phyloP scores from a whole-genome alignment of 331 rosid genomes.

The Rosa hybrid region DNA sequence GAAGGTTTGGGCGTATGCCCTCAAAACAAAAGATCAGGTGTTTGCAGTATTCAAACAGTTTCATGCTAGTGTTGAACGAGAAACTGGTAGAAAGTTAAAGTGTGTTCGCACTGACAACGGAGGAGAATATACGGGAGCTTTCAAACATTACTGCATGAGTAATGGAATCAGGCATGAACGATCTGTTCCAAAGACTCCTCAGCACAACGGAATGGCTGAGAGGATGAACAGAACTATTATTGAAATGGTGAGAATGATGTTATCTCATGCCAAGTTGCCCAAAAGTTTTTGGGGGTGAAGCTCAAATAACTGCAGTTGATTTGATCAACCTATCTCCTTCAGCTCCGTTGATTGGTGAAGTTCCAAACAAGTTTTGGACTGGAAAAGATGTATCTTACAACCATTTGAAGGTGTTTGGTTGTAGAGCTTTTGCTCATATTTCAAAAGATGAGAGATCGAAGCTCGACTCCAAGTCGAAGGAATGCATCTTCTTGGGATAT shows the following conservation, averaged over 20 bases:
- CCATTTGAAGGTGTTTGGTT: too few relatives aligned
- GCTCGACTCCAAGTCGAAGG: too few relatives aligned
- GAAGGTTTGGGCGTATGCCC: background rate
- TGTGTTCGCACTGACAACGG: background rate
- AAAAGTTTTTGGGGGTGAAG: conserved; percentile 12
- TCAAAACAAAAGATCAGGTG: background rate
- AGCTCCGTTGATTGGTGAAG: background rate
- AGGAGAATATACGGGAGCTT: too few relatives aligned
- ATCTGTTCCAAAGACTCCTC: too few relatives aligned
- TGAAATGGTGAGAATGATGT: background rate
- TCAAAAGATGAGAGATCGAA: too few relatives aligned
- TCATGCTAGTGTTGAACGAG: background rate
- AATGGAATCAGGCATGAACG: too few relatives aligned
- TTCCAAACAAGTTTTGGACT: too few relatives aligned
- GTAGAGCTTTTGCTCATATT: too few relatives aligned
- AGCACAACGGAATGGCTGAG: too few relatives aligned
- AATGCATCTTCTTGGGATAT: too few relatives aligned
- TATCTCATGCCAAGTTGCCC: conserved; percentile 1
- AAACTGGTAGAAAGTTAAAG: background rate
- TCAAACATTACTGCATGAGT: too few relatives aligned
- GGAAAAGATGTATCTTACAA: too few relatives aligned
- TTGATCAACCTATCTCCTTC: conserved; percentile 11
- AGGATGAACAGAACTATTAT: background rate
- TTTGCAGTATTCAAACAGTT: background rate
- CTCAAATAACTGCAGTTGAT: background rate